Evolutionary conservation across 192 early-diverging fungal species (phyloP), one percentile per base, ranked within the genome.

Genomic region (Jimgerdemannia lactiflua): DNA sequence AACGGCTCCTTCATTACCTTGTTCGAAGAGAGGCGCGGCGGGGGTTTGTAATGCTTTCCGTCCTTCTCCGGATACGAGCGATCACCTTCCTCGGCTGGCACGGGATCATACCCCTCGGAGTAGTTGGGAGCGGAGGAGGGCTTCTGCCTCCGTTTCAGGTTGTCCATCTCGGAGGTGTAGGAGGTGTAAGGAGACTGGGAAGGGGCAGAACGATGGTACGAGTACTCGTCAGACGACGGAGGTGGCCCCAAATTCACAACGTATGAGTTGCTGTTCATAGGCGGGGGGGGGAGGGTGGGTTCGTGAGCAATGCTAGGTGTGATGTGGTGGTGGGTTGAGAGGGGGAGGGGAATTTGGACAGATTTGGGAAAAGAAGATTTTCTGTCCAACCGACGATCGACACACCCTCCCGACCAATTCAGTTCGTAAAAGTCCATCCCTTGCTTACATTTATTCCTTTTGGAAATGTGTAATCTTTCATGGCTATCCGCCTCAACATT

Each of bases 1-100:
- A 4, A 64, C 41, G 44, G 18, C n/a, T 63, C 59, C 39, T 29
- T 29, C 29, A 20, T 49, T 84, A 83, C 82, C 80, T 85, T 84
- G 74, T 86, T 86, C 64, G 85, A 84, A 4, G 85, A 86, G 39
- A 84, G 80, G 40, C 70, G 77, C 29, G 75, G 74, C 67, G 70
- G 70, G 17, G 75, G 71, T 19, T 68, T 79, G 43, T 70, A 8
- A n/a, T 44, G 43, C 49, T 76, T 75, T 67, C 40, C 64, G 42
- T 43, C 70, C 3, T 75, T 59, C 8, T 59, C 29, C 7, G 43
- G 43, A 44, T 42, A 49, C 0, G 29, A n/a, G 59, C 44, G 65
- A 39, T 74, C 64, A n/a, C 43, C 29, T 9, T 70, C 65, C 49
- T 11, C 71, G 68, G 40, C 49, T 4, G 65, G 64, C 7, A 67